Evolutionary conservation across 2,329 filamentous ascomycete genomes (phyloP).

Genomic region (Paracoccidioides brasiliensis): DNA sequence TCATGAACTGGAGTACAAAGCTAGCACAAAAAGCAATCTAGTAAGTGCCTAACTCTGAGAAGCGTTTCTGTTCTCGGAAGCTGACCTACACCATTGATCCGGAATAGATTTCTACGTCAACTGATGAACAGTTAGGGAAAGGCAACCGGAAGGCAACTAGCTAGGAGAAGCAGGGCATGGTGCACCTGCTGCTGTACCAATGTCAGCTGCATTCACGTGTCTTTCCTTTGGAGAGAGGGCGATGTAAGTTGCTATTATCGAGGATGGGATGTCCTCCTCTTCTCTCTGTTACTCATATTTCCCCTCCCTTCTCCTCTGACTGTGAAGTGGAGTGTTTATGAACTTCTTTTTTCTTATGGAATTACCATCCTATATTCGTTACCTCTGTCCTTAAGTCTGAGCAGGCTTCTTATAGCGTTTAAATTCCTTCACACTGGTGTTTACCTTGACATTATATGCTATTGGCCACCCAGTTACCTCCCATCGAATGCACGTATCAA

Average conservation of each 20-base stretch:
- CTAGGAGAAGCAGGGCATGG: background rate
- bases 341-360: background rate
- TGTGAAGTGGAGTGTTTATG: background rate
- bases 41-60: background rate
- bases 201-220: background rate
- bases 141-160: slow-evolving; percentile 5
- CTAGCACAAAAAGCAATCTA: background rate
- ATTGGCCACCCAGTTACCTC: background rate
- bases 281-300: background rate
- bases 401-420: background rate
- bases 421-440: background rate
- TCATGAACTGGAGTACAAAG: background rate
- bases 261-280: background rate
- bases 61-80: background rate
- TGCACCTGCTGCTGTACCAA: background rate
- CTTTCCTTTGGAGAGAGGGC: background rate
- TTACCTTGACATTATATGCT: background rate
- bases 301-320: background rate
- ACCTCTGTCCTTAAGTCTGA: background rate
- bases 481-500: background rate
- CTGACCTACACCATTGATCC: background rate
- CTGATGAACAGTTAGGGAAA: background rate
- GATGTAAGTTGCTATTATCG: background rate
- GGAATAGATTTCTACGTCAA: background rate
- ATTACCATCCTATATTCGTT: background rate